phyloP scores from a whole-genome alignment of 1,284 basidiomycete species.

The Moesziomyces antarcticus region DNA sequence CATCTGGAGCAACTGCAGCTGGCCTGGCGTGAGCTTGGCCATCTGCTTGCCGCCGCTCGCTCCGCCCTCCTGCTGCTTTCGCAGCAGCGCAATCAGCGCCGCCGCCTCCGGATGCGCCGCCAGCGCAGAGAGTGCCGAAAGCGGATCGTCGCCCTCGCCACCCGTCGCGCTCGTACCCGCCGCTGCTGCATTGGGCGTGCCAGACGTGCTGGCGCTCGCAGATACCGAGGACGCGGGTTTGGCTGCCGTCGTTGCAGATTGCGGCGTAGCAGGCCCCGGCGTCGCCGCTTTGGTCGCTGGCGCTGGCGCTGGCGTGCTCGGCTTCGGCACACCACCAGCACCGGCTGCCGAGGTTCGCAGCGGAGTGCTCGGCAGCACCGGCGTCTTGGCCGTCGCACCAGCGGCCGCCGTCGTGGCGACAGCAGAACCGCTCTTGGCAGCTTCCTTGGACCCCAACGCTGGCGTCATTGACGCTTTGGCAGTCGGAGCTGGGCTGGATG shows the following conservation, averaged over 20 bases:
- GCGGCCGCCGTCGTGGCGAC: constrained; percentile 4
- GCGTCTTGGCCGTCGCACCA: constrained; percentile 10
- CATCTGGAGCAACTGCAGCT: constrained; percentile 64
- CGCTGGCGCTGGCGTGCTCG: constrained; percentile 6
- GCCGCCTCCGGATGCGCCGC: constrained; percentile 64
- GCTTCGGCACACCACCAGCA: constrained; percentile 2
- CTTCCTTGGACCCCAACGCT: background rate
- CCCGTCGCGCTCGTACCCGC: constrained; percentile 5
- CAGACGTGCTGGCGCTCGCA: background rate
- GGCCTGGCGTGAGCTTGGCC: constrained; percentile 60
- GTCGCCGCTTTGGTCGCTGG: constrained; percentile 1
- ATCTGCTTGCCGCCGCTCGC: constrained; percentile 42
- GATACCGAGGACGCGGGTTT: constrained; percentile 10
- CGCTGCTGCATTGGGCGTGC: background rate
- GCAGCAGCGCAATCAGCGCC: constrained; percentile 59
- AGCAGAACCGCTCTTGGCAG: background rate
- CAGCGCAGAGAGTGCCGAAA: constrained; percentile 56
- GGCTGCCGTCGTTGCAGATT: constrained; percentile 8
- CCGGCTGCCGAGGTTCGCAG: constrained; percentile 17
- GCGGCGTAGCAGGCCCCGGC: constrained; percentile 4
- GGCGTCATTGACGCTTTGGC: background rate
- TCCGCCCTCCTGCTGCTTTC: constrained; percentile 56
- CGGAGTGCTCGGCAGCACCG: constrained; percentile 27
- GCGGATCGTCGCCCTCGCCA: constrained; percentile 40
- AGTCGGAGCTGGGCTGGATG: background rate